Evolutionary conservation across 2,329 filamentous ascomycete genomes (phyloP).

Genomic region (Trichoderma hamatum): DNA sequence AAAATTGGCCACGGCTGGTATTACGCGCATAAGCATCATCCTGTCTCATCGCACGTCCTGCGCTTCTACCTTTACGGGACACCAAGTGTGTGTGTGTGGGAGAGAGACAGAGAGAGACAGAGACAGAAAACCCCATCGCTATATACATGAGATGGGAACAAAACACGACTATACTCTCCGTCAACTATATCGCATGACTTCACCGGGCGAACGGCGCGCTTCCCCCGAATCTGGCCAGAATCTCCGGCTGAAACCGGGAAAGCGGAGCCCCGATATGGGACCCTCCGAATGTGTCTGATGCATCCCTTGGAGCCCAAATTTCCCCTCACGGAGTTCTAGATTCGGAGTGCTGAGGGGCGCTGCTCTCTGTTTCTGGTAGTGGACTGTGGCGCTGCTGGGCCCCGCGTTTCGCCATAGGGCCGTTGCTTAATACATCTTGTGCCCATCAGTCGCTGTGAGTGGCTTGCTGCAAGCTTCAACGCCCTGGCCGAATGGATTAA

Average conservation of each 20-base stretch:
- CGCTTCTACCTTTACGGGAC: neutral
- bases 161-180: too few species aligned
- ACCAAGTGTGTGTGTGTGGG: neutral
- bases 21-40: constrained; percentile 12
- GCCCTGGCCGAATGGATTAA: neutral
- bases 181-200: neutral
- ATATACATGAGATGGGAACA: too few species aligned
- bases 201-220: constrained; percentile 10
- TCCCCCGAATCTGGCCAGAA: neutral
- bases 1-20: neutral
- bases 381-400: neutral
- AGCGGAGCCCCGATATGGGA: constrained; percentile 13
- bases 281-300: neutral
- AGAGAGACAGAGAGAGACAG: neutral
- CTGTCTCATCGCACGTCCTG: neutral
- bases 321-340: constrained; percentile 3
- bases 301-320: neutral
- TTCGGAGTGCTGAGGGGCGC: neutral
- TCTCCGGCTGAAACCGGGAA: neutral
- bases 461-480: neutral
- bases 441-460: neutral
- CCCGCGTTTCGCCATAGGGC: neutral
- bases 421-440: neutral
- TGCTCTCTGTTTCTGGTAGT: neutral
- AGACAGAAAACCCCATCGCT: neutral